These are phyloP conservation scores for Hypoxylon sp. DNA, from an alignment of 2,329 filamentous ascomycete genomes.

Conservation along the genomic window DNA sequence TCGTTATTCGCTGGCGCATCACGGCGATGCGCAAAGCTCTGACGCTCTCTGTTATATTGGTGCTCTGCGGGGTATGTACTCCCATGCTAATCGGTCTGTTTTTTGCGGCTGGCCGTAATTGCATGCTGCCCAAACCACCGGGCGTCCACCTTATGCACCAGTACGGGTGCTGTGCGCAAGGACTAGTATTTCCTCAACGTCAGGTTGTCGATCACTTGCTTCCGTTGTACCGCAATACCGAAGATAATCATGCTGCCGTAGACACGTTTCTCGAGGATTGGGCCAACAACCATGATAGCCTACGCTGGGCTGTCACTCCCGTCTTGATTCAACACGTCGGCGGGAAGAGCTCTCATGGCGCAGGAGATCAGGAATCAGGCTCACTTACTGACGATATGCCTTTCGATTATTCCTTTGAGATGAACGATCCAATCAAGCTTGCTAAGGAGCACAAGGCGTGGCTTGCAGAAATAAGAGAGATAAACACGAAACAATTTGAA, in stretches of 20 bases:
- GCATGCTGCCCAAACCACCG: constrained; percentile 43
- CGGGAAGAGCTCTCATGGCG: constrained; percentile 48
- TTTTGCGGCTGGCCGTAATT: constrained; percentile 47
- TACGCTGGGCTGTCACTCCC: constrained; percentile 49
- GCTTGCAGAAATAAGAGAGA: constrained; percentile 22
- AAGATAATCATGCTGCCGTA: constrained; percentile 41
- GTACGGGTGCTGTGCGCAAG: constrained; percentile 50
- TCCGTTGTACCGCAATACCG: constrained; percentile 43
- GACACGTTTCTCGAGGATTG: constrained; percentile 49
- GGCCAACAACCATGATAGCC: constrained; percentile 37
- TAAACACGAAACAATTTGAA: background rate
- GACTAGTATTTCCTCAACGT: constrained; percentile 46
- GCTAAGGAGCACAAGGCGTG: constrained; percentile 42
- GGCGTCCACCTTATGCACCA: constrained; percentile 48
- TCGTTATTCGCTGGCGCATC: constrained; percentile 35
- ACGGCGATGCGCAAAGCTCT: constrained; percentile 27
- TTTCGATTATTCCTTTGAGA: constrained; percentile 47
- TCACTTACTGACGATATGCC: constrained; percentile 48
- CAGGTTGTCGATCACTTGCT: constrained; percentile 44
- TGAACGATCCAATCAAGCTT: constrained; percentile 44
- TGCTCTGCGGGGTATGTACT: constrained; percentile 42
- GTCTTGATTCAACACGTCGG: constrained; percentile 51
- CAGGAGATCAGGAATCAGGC: constrained; percentile 41
- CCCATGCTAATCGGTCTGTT: constrained; percentile 48
- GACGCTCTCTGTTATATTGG: constrained; percentile 25